Conservation (phyloP, 1,139 yeast species). For the Pichia sp. region DNA sequence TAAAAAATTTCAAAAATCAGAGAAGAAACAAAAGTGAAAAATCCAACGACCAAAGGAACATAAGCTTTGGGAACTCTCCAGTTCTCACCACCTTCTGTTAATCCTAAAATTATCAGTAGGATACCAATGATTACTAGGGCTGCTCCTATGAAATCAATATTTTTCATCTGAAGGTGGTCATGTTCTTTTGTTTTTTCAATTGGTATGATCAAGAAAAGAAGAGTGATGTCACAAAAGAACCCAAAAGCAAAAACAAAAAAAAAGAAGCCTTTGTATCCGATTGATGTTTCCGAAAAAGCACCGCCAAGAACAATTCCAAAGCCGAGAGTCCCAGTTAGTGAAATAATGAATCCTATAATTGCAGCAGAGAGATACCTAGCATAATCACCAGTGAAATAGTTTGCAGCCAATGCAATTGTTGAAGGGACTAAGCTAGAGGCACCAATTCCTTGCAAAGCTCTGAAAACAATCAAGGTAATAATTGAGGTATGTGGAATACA, state of each 20-base stretch:
- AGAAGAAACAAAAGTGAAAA: slow-evolving; percentile 24
- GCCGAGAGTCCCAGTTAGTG: slow-evolving; percentile 32
- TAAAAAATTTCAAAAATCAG: slow-evolving; percentile 23
- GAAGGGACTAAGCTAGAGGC: slow-evolving; percentile 37
- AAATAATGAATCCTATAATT: slow-evolving; percentile 26
- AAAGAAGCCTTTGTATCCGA: slow-evolving; percentile 35
- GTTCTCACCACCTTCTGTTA: slow-evolving; percentile 35
- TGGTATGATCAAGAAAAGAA: slow-evolving; percentile 28
- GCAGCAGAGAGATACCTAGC: slow-evolving; percentile 26
- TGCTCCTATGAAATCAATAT: slow-evolving; percentile 33
- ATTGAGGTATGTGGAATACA: slow-evolving; percentile 27
- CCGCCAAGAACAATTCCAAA: slow-evolving; percentile 37
- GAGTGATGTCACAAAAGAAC: slow-evolving; percentile 15
- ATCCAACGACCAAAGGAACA: slow-evolving; percentile 31
- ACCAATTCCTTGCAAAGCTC: slow-evolving; percentile 39
- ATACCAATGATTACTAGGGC: slow-evolving; percentile 30
- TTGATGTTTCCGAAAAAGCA: slow-evolving; percentile 32
- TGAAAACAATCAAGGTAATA: slow-evolving; percentile 34
- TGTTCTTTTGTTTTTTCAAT: slow-evolving; percentile 25
- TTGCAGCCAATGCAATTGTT: slow-evolving; percentile 33
- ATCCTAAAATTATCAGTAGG: slow-evolving; percentile 34
- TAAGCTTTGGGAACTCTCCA: slow-evolving; percentile 35
- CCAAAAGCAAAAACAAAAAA: slow-evolving; percentile 32
- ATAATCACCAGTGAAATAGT: slow-evolving; percentile 28
- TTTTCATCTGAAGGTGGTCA: slow-evolving; percentile 18